phyloP scores from a whole-genome alignment of 768 basidiomycete genomes.

The Lentinula raphanica region DNA sequence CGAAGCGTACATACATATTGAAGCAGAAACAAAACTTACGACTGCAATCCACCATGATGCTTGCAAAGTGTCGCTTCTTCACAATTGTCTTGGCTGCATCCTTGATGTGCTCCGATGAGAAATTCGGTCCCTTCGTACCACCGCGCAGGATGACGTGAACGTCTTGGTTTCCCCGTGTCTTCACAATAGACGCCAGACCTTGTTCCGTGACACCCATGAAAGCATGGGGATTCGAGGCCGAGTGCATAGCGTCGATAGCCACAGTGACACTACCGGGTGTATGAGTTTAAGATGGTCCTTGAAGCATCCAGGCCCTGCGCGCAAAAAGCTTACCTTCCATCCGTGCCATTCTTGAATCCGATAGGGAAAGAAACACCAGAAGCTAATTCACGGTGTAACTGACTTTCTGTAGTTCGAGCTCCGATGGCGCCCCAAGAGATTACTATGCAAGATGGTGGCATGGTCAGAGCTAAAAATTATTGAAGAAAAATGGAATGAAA shows the following conservation, averaged over 20 bases:
- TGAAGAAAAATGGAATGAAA: slow-evolving; percentile 6
- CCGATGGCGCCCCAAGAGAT: slow-evolving; percentile 96
- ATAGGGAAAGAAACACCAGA: slow-evolving; percentile 97
- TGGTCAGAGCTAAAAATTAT: slow-evolving; percentile 9
- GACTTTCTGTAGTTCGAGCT: slow-evolving; percentile 94
- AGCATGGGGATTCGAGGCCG: slow-evolving; percentile 86
- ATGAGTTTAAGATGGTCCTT: slow-evolving; percentile 5
- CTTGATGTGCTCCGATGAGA: slow-evolving; percentile 62
- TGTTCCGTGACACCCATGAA: slow-evolving; percentile 93
- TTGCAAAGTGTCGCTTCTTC: slow-evolving; percentile 60
- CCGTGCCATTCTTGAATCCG: slow-evolving; percentile 99
- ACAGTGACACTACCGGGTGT: slow-evolving; percentile 68
- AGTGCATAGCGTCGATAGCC: slow-evolving; percentile 95
- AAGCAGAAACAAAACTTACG: slow-evolving; percentile 39
- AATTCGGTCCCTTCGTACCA: slow-evolving; percentile 90
- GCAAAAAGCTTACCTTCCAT: slow-evolving; percentile 58
- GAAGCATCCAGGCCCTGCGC: slow-evolving; percentile 4
- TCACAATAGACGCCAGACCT: slow-evolving; percentile 92
- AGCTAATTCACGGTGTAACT: slow-evolving; percentile 94
- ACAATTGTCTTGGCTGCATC: slow-evolving; percentile 56
- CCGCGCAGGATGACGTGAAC: slow-evolving; percentile 97
- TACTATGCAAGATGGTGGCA: slow-evolving; percentile 37
- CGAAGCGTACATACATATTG: neutral
- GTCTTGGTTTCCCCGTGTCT: slow-evolving; percentile 78
- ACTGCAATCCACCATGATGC: slow-evolving; percentile 86